Conservation (phyloP, 2,329 filamentous ascomycete species). For the Hortaea werneckii region DNA sequence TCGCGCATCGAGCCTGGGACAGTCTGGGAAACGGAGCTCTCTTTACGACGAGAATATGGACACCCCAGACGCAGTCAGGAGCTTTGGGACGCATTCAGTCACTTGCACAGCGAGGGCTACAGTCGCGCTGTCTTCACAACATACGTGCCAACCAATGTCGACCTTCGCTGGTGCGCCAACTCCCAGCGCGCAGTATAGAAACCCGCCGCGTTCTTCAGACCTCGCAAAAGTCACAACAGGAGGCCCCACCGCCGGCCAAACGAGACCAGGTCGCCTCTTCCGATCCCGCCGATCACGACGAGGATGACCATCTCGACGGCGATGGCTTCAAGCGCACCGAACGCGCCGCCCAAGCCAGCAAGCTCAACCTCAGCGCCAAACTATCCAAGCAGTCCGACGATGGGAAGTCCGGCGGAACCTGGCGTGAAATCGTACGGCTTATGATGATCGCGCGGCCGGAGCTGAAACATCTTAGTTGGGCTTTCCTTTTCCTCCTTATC, state of each 20-base stretch:
- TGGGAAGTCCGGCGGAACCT: constrained; percentile 44
- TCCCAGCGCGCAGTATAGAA: not conserved
- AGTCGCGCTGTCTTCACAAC: constrained; percentile 5
- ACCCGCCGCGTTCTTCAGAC: constrained; percentile 13
- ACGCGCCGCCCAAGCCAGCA: constrained; percentile 73
- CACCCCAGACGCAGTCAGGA: not conserved
- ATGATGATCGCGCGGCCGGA: constrained; percentile 85
- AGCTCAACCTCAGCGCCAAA: constrained; percentile 80
- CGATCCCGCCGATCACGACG: constrained; percentile 18
- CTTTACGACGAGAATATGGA: constrained; percentile 24
- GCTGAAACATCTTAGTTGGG: constrained; percentile 63
- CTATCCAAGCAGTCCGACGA: constrained; percentile 67
- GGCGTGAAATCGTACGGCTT: constrained; percentile 72
- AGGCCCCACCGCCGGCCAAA: constrained; percentile 5
- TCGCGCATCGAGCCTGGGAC: constrained; percentile 23
- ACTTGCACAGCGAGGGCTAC: not conserved
- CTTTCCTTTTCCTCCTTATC: constrained; percentile 75
- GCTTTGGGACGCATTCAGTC: no score
- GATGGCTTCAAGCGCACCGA: constrained; percentile 61
- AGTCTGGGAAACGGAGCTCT: constrained; percentile 25
- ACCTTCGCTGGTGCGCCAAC: no score
- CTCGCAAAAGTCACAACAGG: constrained; percentile 6
- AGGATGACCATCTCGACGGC: constrained; percentile 37
- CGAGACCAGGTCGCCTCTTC: constrained; percentile 5
- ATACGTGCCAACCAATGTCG: no score